Evolutionary conservation across 2,329 filamentous ascomycete genomes (phyloP).

Genomic region (Fusarium praegraminearum): DNA sequence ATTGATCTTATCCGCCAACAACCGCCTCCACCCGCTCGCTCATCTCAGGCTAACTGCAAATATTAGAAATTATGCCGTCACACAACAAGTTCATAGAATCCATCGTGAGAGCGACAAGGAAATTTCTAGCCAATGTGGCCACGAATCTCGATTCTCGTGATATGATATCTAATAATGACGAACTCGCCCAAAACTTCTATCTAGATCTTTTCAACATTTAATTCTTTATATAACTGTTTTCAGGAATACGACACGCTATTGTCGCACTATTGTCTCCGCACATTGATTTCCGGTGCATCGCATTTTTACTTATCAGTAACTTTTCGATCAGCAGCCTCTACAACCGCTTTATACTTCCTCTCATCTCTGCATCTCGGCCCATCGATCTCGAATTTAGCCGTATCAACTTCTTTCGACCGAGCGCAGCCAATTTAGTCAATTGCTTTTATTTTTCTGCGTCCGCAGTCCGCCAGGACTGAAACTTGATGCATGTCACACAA

Average conservation of each 20-base stretch:
- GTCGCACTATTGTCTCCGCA: slow-evolving; percentile 25
- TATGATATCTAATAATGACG: slow-evolving; percentile 17
- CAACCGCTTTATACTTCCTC: slow-evolving; percentile 38
- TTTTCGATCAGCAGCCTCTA: slow-evolving; percentile 23
- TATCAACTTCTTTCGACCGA: neutral
- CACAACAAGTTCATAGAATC: slow-evolving; percentile 1
- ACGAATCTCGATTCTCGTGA: slow-evolving; percentile 29
- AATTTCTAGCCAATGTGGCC: slow-evolving; percentile 29
- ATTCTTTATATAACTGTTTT: neutral
- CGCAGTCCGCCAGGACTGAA: slow-evolving; percentile 36
- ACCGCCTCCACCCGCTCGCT: slow-evolving; percentile 40
- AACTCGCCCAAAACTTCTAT: slow-evolving; percentile 5
- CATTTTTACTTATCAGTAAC: slow-evolving; percentile 25
- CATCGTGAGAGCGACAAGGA: slow-evolving; percentile 14
- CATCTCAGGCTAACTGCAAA: neutral
- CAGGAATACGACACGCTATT: slow-evolving; percentile 1
- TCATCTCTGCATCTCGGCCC: slow-evolving; percentile 54
- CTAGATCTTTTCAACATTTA: neutral
- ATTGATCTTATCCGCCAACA: slow-evolving; percentile 27
- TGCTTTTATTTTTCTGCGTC: slow-evolving; percentile 19
- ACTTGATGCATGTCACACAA: slow-evolving; percentile 54
- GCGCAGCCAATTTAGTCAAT: slow-evolving; percentile 31
- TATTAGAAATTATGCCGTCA: slow-evolving; percentile 26
- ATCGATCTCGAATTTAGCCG: neutral
- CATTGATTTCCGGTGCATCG: slow-evolving; percentile 35